Conservation (phyloP, 106 monocot genomes). For the Narthecium ossifragum region DNA sequence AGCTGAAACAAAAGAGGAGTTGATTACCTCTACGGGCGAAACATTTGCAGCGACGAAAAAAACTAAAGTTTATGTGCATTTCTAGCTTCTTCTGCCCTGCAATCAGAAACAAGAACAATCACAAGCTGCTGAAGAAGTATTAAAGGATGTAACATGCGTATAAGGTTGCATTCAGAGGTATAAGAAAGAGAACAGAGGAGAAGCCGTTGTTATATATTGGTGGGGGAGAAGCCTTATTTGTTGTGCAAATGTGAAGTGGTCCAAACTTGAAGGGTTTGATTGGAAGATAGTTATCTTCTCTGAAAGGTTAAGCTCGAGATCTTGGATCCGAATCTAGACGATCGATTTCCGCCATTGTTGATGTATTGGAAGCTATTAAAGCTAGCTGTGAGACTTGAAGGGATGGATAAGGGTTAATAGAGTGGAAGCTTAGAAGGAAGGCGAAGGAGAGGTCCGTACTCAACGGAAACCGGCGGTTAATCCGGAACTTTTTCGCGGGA, state of each 20-base stretch:
- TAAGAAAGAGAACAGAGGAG: background rate
- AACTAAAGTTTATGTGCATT: conserved; percentile 22
- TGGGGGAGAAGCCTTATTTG: background rate
- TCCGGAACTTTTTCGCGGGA: too few relatives aligned
- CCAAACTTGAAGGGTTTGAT: conserved; percentile 12
- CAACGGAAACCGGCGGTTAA: conserved; percentile 23
- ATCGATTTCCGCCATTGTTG: background rate
- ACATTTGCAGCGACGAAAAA: conserved; percentile 18
- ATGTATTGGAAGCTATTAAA: conserved; percentile 4
- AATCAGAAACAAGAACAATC: background rate
- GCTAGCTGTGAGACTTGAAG: conserved; percentile 2
- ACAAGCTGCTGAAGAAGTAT: too few relatives aligned
- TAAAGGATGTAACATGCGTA: too few relatives aligned
- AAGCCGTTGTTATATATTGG: too few relatives aligned
- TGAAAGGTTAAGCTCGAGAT: background rate
- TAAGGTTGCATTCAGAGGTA: too few relatives aligned
- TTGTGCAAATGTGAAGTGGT: background rate
- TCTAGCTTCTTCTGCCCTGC: background rate
- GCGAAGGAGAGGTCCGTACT: conserved; percentile 18
- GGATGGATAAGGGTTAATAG: background rate
- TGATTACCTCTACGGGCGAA: conserved; percentile 20
- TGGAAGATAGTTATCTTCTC: background rate
- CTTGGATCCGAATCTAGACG: background rate
- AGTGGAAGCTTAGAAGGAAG: conserved; percentile 37
- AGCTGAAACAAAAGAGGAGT: background rate